Conservation (phyloP, 1,284 basidiomycete genomes). For the Inonotus obliquus region DNA sequence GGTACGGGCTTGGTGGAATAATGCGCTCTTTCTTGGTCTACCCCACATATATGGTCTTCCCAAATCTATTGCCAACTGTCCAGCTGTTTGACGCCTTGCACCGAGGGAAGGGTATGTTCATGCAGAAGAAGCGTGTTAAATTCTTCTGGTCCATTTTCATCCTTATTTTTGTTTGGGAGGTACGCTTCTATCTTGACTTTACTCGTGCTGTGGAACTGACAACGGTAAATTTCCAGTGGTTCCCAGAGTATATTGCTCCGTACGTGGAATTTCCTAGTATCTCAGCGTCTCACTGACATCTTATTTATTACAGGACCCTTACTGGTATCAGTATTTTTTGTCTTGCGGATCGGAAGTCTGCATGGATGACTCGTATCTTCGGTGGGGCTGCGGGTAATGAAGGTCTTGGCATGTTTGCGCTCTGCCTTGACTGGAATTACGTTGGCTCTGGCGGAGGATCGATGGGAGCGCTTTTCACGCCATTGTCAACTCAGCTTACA, state of each 20-base stretch:
- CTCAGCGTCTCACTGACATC: constrained; percentile 15
- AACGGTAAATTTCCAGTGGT: constrained; percentile 25
- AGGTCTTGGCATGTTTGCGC: constrained; percentile 31
- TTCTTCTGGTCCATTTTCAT: constrained; percentile 55
- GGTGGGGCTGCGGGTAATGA: constrained; percentile 43
- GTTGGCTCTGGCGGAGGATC: constrained; percentile 30
- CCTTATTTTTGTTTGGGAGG: constrained; percentile 45
- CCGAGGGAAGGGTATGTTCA: constrained; percentile 41
- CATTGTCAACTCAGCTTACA: constrained; percentile 32
- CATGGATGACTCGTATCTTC: constrained; percentile 57
- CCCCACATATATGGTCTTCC: constrained; percentile 29
- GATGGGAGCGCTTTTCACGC: constrained; percentile 37
- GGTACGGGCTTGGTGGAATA: constrained; percentile 49
- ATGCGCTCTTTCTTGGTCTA: constrained; percentile 32
- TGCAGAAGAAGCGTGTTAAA: constrained; percentile 48
- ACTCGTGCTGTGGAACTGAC: too few relatives aligned
- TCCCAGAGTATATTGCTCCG: constrained; percentile 39
- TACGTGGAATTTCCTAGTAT: constrained; percentile 24
- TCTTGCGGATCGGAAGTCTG: constrained; percentile 44
- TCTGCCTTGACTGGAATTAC: constrained; percentile 34
- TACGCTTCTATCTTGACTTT: too few relatives aligned
- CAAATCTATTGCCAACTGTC: constrained; percentile 21
- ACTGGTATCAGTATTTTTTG: constrained; percentile 58
- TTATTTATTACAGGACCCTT: constrained; percentile 35
- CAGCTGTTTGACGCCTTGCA: constrained; percentile 47